phyloP scores from a whole-genome alignment of 495 filamentous ascomycete species.

The Penicillium coprophilum region DNA sequence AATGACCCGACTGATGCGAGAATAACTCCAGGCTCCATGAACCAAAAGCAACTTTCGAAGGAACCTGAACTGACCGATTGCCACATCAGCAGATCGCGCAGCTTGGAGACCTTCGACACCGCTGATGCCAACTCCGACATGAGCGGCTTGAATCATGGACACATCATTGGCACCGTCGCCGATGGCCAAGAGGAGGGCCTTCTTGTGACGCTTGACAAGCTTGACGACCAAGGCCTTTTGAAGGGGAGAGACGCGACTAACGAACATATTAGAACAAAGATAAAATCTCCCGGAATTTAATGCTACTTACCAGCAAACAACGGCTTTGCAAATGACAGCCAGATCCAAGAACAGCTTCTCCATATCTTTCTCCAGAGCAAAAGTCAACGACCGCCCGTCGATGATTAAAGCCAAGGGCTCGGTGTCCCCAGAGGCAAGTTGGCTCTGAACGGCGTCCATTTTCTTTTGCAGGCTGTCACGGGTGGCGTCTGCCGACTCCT shows the following conservation, averaged over 20 bases:
- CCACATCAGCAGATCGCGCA: slow-evolving; percentile 91
- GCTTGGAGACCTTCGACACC: slow-evolving; percentile 99
- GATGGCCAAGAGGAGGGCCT: slow-evolving; percentile 90
- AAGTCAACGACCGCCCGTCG: slow-evolving; percentile 93
- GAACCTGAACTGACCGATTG: slow-evolving; percentile 95
- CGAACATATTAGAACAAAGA: neutral
- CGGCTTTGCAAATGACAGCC: slow-evolving; percentile 94
- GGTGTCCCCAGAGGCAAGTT: slow-evolving; percentile 71
- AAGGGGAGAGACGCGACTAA: slow-evolving; percentile 89
- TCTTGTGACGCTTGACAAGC: slow-evolving; percentile 93
- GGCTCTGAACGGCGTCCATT: slow-evolving; percentile 77
- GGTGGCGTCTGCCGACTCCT: slow-evolving; percentile 73
- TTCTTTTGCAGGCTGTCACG: slow-evolving; percentile 89
- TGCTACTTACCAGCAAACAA: slow-evolving; percentile 79
- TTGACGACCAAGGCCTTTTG: slow-evolving; percentile 99
- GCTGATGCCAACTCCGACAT: slow-evolving; percentile 97
- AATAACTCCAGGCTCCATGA: slow-evolving; percentile 97
- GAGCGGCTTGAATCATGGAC: slow-evolving; percentile 98
- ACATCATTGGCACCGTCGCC: slow-evolving; percentile 99
- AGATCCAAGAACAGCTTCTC: slow-evolving; percentile 93
- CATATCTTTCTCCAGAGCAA: slow-evolving; percentile 87
- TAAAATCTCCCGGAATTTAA: slow-evolving; percentile 1
- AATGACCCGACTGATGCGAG: slow-evolving; percentile 93
- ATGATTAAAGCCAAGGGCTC: slow-evolving; percentile 94
- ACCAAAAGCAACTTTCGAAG: slow-evolving; percentile 93